These are phyloP conservation scores for Brassica rapa DNA, from an alignment of 345 rosid species.

Conservation along the genomic window DNA sequence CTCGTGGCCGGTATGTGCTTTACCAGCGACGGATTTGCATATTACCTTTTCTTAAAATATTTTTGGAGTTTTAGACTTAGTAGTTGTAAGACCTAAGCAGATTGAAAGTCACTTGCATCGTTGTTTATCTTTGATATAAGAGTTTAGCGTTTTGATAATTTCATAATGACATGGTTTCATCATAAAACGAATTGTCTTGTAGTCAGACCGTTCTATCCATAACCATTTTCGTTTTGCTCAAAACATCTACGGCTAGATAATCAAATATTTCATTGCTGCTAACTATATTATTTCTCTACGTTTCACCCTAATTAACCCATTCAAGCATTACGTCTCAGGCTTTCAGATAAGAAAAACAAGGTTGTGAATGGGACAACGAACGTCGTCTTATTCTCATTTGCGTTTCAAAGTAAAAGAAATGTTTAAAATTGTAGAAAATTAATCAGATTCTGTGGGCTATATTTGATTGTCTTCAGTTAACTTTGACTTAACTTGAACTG, in stretches of 20 bases:
- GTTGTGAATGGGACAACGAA: background rate
- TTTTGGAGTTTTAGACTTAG: constrained; percentile 25
- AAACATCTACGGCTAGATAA: constrained; percentile 1
- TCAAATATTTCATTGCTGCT: background rate
- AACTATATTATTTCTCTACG: background rate
- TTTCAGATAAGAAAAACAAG: background rate
- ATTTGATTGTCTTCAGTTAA: constrained; percentile 1
- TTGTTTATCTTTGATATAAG: constrained; percentile 8
- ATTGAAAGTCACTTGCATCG: constrained; percentile 15
- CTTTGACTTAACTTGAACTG: constrained; percentile 11
- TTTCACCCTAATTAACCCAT: too few species aligned
- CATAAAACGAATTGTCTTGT: background rate
- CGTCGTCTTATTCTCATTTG: background rate
- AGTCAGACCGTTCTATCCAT: background rate
- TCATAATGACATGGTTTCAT: background rate
- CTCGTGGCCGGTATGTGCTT: constrained; percentile 16
- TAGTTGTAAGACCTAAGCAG: constrained; percentile 36
- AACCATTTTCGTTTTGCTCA: background rate
- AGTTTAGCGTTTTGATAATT: constrained; percentile 18
- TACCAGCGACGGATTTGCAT: constrained; percentile 8
- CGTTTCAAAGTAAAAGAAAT: background rate
- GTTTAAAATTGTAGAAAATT: background rate
- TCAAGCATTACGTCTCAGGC: background rate
- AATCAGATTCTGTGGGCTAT: constrained; percentile 3
- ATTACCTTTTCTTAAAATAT: background rate